These are phyloP conservation scores for Akanthomyces uredinophilus DNA, from an alignment of 2,329 filamentous ascomycete genomes.

Conservation along the genomic window DNA sequence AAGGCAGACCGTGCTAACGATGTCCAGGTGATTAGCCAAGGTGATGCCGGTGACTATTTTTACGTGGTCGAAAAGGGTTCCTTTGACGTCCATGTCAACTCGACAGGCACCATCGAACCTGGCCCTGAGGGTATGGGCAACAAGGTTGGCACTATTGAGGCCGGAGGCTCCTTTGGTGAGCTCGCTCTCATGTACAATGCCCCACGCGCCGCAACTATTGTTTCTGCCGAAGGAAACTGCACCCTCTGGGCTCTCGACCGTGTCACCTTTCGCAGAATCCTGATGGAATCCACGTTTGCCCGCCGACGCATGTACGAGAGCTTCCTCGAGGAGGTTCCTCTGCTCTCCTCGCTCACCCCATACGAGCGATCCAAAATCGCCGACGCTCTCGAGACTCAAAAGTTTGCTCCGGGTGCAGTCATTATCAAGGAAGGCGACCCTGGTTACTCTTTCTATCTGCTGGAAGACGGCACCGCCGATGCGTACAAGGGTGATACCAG, in stretches of 20 bases:
- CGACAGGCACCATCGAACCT: conserved; percentile 68
- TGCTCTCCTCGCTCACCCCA: conserved; percentile 74
- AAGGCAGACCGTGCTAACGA: conserved; percentile 21
- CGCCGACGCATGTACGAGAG: conserved; percentile 94
- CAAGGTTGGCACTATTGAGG: conserved; percentile 75
- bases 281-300: conserved; percentile 97
- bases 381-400: conserved; percentile 87
- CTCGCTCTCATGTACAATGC: conserved; percentile 98
- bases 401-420: conserved; percentile 69
- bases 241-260: conserved; percentile 93
- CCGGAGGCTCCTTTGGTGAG: conserved; percentile 93
- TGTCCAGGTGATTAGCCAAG: conserved; percentile 84
- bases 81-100: conserved; percentile 89
- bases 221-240: conserved; percentile 71
- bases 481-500: conserved; percentile 74
- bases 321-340: conserved; percentile 88
- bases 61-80: conserved; percentile 90
- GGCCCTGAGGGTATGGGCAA: conserved; percentile 77
- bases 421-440: conserved; percentile 92
- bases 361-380: conserved; percentile 98
- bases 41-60: conserved; percentile 94
- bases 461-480: conserved; percentile 82
- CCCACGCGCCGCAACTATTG: conserved; percentile 87
- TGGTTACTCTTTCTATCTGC: conserved; percentile 84
- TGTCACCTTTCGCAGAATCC: conserved; percentile 91